Percentiles rank a stretch among this genome's conserved stretches.
phyloP scores from a whole-genome alignment of 768 basidiomycete species.

The Phallus indusiatus region DNA sequence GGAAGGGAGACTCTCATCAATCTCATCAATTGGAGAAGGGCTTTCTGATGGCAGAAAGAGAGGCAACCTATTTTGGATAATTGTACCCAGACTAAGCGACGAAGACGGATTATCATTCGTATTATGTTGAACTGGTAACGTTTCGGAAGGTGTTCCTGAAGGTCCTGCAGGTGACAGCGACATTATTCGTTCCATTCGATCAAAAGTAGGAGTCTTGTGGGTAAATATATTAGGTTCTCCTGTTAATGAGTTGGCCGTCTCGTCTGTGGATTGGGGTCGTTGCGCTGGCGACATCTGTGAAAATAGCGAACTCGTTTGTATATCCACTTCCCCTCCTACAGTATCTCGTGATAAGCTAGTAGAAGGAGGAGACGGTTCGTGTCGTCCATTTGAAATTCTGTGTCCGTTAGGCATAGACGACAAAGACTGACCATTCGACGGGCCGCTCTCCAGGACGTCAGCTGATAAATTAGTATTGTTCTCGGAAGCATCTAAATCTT shows the following conservation, averaged over 20 bases:
- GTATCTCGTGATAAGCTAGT: too few relatives aligned
- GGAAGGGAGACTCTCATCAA: neutral
- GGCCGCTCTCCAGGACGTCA: too few relatives aligned
- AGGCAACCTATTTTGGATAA: neutral
- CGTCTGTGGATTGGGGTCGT: neutral
- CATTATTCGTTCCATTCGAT: neutral
- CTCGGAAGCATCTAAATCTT: too few relatives aligned
- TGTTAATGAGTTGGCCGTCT: neutral
- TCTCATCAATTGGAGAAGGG: neutral
- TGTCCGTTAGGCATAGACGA: too few relatives aligned
- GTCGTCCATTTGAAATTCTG: too few relatives aligned
- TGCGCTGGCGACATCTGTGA: too few relatives aligned
- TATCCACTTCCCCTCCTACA: too few relatives aligned
- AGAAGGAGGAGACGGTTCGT: too few relatives aligned
- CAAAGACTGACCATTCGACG: too few relatives aligned
- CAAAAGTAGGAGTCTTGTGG: neutral
- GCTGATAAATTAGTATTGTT: too few relatives aligned
- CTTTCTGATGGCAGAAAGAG: constrained; percentile 7
- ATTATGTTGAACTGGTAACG: neutral
- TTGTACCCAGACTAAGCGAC: neutral
- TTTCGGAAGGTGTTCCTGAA: neutral
- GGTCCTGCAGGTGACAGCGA: neutral
- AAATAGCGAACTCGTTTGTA: too few relatives aligned
- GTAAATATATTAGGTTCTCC: neutral
- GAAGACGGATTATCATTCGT: neutral